Evolutionary conservation across 805 yeast genomes (phyloP).

Genomic region (Teunomyces panamensis): DNA sequence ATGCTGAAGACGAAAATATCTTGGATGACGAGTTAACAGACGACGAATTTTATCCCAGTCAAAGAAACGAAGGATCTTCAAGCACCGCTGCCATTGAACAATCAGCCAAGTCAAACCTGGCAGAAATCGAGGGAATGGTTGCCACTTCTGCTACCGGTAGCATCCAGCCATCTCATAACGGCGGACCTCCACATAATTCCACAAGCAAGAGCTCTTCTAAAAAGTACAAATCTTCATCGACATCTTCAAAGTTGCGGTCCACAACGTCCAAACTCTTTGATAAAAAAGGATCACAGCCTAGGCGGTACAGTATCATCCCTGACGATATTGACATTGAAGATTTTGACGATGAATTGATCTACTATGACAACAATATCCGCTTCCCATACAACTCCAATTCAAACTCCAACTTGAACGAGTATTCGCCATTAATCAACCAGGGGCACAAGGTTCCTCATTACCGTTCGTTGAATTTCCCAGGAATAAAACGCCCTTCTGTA

Average conservation of each 20-base stretch:
- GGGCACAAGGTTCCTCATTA: constrained; percentile 35
- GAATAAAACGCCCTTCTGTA: constrained; percentile 17
- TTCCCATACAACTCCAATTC: constrained; percentile 30
- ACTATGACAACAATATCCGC: constrained; percentile 40
- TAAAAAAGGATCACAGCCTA: constrained; percentile 65
- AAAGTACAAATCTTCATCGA: constrained; percentile 28
- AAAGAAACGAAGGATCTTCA: constrained; percentile 3
- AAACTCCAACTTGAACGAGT: constrained; percentile 25
- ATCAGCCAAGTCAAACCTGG: not conserved
- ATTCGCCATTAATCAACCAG: constrained; percentile 28
- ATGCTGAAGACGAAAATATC: constrained; percentile 16
- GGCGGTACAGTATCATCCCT: constrained; percentile 70
- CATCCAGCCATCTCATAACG: not conserved
- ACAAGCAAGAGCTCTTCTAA: constrained; percentile 21
- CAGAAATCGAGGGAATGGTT: not conserved
- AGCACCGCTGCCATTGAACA: not conserved
- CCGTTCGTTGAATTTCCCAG: constrained; percentile 34
- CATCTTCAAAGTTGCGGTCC: constrained; percentile 51
- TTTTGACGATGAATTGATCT: constrained; percentile 51
- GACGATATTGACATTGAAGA: constrained; percentile 57
- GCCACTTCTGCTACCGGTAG: not conserved
- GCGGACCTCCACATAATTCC: constrained; percentile 3
- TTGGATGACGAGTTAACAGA: constrained; percentile 32
- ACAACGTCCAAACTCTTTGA: constrained; percentile 75
- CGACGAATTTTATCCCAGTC: constrained; percentile 19